phyloP scores from a whole-genome alignment of 768 basidiomycete genomes.

The Boletus rufocinnamomeus region DNA sequence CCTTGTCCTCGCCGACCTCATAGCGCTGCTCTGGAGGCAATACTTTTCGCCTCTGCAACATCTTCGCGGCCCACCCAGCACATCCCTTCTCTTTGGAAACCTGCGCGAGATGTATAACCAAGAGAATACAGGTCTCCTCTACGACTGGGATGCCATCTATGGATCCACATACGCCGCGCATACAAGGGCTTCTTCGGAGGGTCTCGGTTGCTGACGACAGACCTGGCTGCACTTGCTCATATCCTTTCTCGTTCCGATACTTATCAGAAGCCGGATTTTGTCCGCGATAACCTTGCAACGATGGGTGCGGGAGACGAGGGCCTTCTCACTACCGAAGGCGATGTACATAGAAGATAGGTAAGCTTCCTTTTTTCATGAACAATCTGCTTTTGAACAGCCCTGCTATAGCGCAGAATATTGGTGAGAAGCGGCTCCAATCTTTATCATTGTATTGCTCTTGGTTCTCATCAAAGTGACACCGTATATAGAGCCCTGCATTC shows the following conservation, averaged over 20 bases:
- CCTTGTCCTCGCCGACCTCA: constrained; percentile 39
- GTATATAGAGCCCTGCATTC: constrained; percentile 51
- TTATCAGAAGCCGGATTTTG: constrained; percentile 64
- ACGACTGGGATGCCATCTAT: constrained; percentile 46
- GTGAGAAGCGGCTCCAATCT: constrained; percentile 34
- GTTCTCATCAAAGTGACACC: background rate
- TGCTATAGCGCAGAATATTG: constrained; percentile 49
- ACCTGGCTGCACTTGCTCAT: constrained; percentile 56
- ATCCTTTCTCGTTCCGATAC: constrained; percentile 58
- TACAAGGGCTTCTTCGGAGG: constrained; percentile 56
- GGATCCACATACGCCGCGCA: constrained; percentile 52
- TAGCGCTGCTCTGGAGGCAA: constrained; percentile 47
- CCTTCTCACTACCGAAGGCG: constrained; percentile 54
- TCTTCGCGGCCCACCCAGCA: constrained; percentile 48
- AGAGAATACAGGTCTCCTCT: constrained; percentile 54
- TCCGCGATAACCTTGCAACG: constrained; percentile 49
- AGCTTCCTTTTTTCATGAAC: background rate
- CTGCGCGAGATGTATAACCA: constrained; percentile 56
- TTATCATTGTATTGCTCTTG: background rate
- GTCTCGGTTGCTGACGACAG: constrained; percentile 57
- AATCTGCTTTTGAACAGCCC: constrained; percentile 2
- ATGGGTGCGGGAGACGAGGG: constrained; percentile 55
- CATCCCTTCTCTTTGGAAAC: constrained; percentile 54
- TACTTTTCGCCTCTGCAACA: constrained; percentile 47
- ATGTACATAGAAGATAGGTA: constrained; percentile 56